phyloP scores from a whole-genome alignment of 176 grass and related monocot genomes.

The Carex cristatella region DNA sequence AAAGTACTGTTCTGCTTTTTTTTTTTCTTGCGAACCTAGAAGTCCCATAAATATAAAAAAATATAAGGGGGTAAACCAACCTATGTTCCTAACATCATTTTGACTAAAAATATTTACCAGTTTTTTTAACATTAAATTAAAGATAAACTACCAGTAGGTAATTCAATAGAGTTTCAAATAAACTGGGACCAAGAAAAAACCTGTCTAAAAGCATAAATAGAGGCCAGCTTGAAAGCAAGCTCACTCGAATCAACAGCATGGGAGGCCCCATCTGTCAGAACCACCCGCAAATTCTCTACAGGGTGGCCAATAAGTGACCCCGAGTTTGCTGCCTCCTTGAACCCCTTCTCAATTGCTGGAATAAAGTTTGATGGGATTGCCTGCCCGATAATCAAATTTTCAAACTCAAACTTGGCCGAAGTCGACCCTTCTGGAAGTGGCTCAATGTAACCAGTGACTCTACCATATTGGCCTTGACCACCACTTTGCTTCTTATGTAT shows the following conservation, averaged over 20 bases:
- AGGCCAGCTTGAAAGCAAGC: slow-evolving; percentile 90
- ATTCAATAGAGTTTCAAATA: background rate
- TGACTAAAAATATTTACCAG: background rate
- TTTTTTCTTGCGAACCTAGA: slow-evolving; percentile 7
- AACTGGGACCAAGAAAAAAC: slow-evolving; percentile 22
- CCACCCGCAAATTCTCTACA: slow-evolving; percentile 80
- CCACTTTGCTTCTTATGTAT: slow-evolving; percentile 98
- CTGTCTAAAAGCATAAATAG: slow-evolving; percentile 99
- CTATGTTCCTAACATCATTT: background rate
- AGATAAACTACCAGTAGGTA: background rate
- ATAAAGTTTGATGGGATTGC: slow-evolving; percentile 88
- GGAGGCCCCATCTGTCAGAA: slow-evolving; percentile 81
- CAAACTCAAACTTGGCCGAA: slow-evolving; percentile 84
- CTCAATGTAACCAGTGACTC: slow-evolving; percentile 92
- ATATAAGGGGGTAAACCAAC: background rate
- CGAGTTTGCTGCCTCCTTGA: slow-evolving; percentile 93
- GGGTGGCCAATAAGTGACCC: slow-evolving; percentile 91
- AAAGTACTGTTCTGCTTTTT: background rate
- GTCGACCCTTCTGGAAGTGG: slow-evolving; percentile 59
- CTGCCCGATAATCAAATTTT: slow-evolving; percentile 88
- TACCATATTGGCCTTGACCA: slow-evolving; percentile 98
- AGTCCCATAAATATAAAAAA: background rate
- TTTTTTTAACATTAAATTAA: background rate
- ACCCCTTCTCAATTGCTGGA: slow-evolving; percentile 96
- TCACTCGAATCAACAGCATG: slow-evolving; percentile 98